Evolutionary conservation across 1,139 yeast species (phyloP).

Genomic region (Yamadazyma atmosphaerica): DNA sequence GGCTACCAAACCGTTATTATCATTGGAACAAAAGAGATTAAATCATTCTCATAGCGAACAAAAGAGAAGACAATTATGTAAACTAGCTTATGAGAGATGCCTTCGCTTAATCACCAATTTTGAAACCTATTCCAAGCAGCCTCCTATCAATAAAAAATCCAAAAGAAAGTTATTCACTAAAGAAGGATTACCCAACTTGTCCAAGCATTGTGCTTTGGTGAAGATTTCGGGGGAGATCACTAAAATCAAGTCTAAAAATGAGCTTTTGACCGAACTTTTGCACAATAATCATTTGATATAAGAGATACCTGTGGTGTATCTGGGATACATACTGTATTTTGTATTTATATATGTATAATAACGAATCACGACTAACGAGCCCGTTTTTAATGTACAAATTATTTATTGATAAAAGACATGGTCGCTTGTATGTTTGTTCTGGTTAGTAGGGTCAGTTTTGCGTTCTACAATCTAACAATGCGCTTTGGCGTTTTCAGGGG

Average conservation of each 20-base stretch:
- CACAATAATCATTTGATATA: neutral
- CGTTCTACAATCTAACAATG: no score
- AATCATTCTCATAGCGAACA: conserved; percentile 80
- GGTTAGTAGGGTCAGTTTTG: no score
- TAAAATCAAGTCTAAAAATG: conserved; percentile 36
- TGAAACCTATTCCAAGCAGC: conserved; percentile 39
- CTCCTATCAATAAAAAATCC: conserved; percentile 31
- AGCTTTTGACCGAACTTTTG: conserved; percentile 22
- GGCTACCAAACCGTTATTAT: conserved; percentile 47
- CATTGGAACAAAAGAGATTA: conserved; percentile 66
- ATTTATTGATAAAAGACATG: neutral
- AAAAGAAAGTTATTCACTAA: conserved; percentile 44
- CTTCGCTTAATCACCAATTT: conserved; percentile 42
- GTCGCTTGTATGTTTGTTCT: no score
- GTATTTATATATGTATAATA: conserved; percentile 3
- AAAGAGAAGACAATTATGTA: conserved; percentile 70
- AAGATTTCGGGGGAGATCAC: conserved; percentile 43
- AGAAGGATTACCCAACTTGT: conserved; percentile 50
- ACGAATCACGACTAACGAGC: conserved; percentile 1
- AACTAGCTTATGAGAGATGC: conserved; percentile 58
- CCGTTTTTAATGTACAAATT: neutral
- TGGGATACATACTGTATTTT: neutral
- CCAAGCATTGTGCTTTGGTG: conserved; percentile 47
- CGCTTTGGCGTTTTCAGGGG: no score
- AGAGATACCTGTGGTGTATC: neutral